Base-by-base conservation (phyloP, 805 yeast genomes). In the Nakazawaea wyomingensis region DNA sequence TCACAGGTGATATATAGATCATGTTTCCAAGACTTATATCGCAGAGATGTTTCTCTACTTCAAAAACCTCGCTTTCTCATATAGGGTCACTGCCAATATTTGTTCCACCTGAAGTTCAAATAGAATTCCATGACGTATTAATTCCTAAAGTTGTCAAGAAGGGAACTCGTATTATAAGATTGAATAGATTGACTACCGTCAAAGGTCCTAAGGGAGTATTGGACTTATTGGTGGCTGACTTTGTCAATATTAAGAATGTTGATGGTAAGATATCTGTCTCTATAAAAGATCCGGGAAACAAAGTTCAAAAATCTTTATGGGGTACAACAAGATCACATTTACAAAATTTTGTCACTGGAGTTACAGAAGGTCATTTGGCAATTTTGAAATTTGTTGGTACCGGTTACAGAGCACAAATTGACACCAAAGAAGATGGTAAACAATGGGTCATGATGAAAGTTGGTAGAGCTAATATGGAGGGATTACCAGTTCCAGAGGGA, bases 341-440 rank as follows among this genome's bases (percentile, higher is more conserved):
- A 37, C 78, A 80, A 54, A 91, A 91, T 65, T 76, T 84, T 52
- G 72, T 91, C 22, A 69, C 76, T 29, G 99, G 99, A 41, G 95
- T 89, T 31, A 80, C 88, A 32, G 98, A 90, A 54, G 98, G 98
- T 11, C 98, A 93, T 60, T 64, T 88, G 48, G 79, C 93, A 20
- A 84, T 90, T 44, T 72, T 93, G 50, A 85, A 80, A 64, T 82
- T 93, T 52, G 95, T 88, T 14, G 99, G 99, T 51, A 91, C 98
- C 10, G 99, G 99, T 61, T 93, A 85, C 74, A 81, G 98, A 65
- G 96, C 95, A 2, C 72, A 77, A 48, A 59, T 91, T 16, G 95
- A 86, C 52, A 75, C 74, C 36, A 60, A 57, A 37, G 65, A 69
- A 21, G 64, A 64, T 19, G 80, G 78, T 14, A 67, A 64, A 28